Evolutionary conservation across 345 rosid species (phyloP), one percentile per base, ranked within the genome.

Genomic region (Pelargonium nanum): DNA sequence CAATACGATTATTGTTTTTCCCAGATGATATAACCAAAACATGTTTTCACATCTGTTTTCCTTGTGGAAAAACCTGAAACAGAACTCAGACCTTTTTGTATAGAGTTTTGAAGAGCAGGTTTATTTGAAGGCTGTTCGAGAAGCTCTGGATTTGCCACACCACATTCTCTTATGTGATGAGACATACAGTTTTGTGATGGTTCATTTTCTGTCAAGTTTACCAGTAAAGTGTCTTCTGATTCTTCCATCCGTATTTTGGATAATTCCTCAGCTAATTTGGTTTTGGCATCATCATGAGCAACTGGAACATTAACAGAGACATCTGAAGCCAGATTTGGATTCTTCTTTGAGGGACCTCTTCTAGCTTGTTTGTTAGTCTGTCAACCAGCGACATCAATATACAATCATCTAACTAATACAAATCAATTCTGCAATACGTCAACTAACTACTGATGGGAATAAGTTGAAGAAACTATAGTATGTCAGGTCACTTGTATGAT

Each of bases 171-270:
- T 57, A 58, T 56, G 45, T n/a, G 51, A 64, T 44, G 69, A 58
- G 26, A 22, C 60, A 52, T 58, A 44, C 68, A 59, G 52, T 67
- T 66, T 12, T 74, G 59, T 51, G 61, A 55, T 2, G 57, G 26
- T 26, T 74, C 72, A 34, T 63, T 73, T 58, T 58, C 82, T 62
- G 66, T 75, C 59, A 62, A 25, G 8, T 40, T 70, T 56, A 55
- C 55, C 7, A 81, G 72, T 61, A 69, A 65, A 70, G 53, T 32
- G 19, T 64, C 69, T 51, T 69, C 72, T 58, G 75, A 52, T 60
- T 82, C 97, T 30, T 48, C 85, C 85, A 89, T 79, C 79, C 73
- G 84, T 65, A 84, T 79, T 76, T 79, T 87, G 50, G 97, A 87
- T 61, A 83, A 58, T 66, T 79, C 97, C 70, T 85, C 85, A 20